Conservation (phyloP, 2,329 filamentous ascomycete genomes). For the Penicillium sp. region DNA sequence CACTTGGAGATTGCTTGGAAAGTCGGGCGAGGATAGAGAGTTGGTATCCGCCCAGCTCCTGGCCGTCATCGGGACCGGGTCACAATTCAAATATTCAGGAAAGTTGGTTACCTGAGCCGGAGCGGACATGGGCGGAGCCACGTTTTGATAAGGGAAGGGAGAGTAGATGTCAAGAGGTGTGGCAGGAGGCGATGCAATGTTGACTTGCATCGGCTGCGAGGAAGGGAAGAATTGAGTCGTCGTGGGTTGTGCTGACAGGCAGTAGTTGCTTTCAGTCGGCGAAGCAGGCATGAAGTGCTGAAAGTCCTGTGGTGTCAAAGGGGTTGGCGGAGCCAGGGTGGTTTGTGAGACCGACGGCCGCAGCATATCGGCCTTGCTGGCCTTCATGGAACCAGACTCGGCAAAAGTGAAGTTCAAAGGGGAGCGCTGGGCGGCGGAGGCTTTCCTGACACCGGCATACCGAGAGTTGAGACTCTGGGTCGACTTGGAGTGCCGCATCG, state of each 20-base stretch:
- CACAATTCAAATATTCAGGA: slow-evolving; percentile 39
- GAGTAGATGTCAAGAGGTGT: slow-evolving; percentile 42
- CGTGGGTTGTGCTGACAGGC: slow-evolving; percentile 32
- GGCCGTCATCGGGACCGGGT: slow-evolving; percentile 35
- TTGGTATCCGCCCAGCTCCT: slow-evolving; percentile 41
- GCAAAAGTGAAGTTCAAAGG: slow-evolving; percentile 45
- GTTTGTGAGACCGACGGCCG: slow-evolving; percentile 34
- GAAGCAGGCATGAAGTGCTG: slow-evolving; percentile 40
- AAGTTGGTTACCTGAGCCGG: slow-evolving; percentile 42
- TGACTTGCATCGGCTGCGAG: slow-evolving; percentile 39
- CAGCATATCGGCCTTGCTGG: slow-evolving; percentile 33
- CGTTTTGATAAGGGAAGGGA: slow-evolving; percentile 35
- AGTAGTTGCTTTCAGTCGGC: slow-evolving; percentile 37
- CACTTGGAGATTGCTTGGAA: slow-evolving; percentile 32
- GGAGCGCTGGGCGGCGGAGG: slow-evolving; percentile 44
- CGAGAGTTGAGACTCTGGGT: slow-evolving; percentile 42
- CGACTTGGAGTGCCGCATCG: slow-evolving; percentile 45
- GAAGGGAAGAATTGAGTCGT: slow-evolving; percentile 34
- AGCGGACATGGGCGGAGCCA: slow-evolving; percentile 40
- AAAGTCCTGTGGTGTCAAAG: slow-evolving; percentile 41
- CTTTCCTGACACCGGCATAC: slow-evolving; percentile 46
- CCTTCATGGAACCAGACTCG: slow-evolving; percentile 38
- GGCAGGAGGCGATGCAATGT: slow-evolving; percentile 42
- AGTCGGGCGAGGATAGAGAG: slow-evolving; percentile 42
- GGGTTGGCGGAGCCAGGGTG: slow-evolving; percentile 40